Evolutionary conservation across 768 basidiomycete genomes (phyloP).

Genomic region (Roridomyces roridus): DNA sequence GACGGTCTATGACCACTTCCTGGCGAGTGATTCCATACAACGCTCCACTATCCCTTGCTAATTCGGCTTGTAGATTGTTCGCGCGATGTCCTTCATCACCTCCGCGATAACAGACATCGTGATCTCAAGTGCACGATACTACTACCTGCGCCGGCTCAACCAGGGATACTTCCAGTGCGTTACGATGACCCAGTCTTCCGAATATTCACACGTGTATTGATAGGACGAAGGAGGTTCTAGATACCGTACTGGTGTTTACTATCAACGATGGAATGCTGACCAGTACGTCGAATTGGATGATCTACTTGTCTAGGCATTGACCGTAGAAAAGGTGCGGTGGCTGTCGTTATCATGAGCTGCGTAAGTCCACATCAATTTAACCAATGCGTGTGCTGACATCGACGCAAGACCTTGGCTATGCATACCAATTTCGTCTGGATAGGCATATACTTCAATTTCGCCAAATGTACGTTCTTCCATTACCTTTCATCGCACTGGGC

Average conservation of each 20-base stretch:
- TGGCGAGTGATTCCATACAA: too few species aligned
- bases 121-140: slow-evolving; percentile 14
- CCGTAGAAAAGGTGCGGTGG: slow-evolving; percentile 2
- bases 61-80: too few species aligned
- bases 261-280: slow-evolving; percentile 16
- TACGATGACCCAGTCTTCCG: neutral
- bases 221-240: slow-evolving; percentile 11
- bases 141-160: slow-evolving; percentile 14
- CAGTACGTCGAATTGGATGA: slow-evolving; percentile 9
- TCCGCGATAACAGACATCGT: slow-evolving; percentile 14
- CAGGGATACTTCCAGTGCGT: too few species aligned
- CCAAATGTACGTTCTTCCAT: slow-evolving; percentile 11
- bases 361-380: neutral
- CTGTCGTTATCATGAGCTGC: slow-evolving; percentile 2
- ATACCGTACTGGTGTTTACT: too few species aligned
- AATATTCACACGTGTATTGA: neutral
- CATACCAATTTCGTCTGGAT: slow-evolving; percentile 14
- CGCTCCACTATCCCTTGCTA: too few species aligned
- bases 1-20: too few species aligned
- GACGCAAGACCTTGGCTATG: slow-evolving; percentile 2
- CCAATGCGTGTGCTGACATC: neutral
- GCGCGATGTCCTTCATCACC: slow-evolving; percentile 17
- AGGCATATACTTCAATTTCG: slow-evolving; percentile 11
- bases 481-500: neutral
- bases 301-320: neutral